Evolutionary conservation across 768 basidiomycete genomes (phyloP), one percentile per base, ranked within the genome.

Genomic region (Rhizopogon rudus): DNA sequence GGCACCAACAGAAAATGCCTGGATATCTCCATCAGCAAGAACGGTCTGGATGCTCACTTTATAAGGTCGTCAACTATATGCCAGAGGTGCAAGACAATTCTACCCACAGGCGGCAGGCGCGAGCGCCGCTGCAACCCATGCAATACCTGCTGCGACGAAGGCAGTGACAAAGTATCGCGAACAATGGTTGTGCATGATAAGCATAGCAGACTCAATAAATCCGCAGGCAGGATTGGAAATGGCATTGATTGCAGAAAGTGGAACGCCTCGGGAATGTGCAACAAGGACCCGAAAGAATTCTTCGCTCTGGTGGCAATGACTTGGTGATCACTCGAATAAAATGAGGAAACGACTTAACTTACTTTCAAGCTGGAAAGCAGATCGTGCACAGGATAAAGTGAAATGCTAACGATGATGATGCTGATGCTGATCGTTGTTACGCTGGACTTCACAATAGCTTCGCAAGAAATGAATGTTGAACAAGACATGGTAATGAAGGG

Each of bases 391-490:
- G 67, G 67, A 46, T 49, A 61, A 20, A 68, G 64, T 0, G 67
- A 66, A 22, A 68, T 67, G 37, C 60, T 66, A 25, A 69, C 53
- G 16, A 70, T 35, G 28, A 68, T 54, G 48, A 68, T 68, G 14
- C 57, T 54, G 48, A 68, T 68, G 13, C 56, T 68, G 25, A 70
- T 61, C 3, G 64, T 51, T 22, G 64, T 68, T 49, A 70, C 54
- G 25, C 62, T 66, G 40, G 64, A 62, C 52, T 68, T 68, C 49
- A 68, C 66, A 9, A 56, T 45, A n/a, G 66, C 67, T 70, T 57
- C 14, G 22, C 42, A 50, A 49, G 45, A 16, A 2, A 14, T 40
- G 40, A 39, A 40, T 39, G 1, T 6, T 28, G 43, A 8, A 25
- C 16, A 7, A 42, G 20, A 52, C 0, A 8, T 48, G 9, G 1